Percentiles rank a stretch among this genome's conserved stretches.
phyloP scores from a whole-genome alignment of 305 asterid genomes.

The Fraxinus ornus region DNA sequence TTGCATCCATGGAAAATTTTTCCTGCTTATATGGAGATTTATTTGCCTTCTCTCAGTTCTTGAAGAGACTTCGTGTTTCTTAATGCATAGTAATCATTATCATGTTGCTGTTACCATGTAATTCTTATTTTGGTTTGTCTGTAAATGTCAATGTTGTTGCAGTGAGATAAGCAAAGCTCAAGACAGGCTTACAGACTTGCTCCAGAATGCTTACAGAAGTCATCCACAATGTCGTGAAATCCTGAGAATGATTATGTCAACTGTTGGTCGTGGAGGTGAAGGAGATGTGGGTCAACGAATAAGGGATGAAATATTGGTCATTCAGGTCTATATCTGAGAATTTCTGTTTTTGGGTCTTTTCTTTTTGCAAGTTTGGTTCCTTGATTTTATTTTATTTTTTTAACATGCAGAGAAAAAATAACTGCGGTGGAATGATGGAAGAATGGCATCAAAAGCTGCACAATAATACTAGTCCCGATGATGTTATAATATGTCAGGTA shows the following conservation, averaged over 20 bases:
- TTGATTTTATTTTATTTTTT: slow-evolving; percentile 1
- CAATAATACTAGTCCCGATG: slow-evolving; percentile 99
- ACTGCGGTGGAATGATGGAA: slow-evolving; percentile 99
- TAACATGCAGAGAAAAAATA: slow-evolving; percentile 72
- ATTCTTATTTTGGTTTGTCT: slow-evolving; percentile 15
- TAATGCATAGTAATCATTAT: not conserved
- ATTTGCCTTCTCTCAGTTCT: slow-evolving; percentile 16
- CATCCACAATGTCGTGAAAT: slow-evolving; percentile 75
- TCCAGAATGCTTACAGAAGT: slow-evolving; percentile 61
- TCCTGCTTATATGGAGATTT: slow-evolving; percentile 1
- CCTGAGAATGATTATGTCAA: slow-evolving; percentile 87
- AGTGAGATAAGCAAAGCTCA: slow-evolving; percentile 99
- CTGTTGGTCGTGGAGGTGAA: slow-evolving; percentile 99
- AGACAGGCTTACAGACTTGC: slow-evolving; percentile 90
- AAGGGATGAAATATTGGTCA: slow-evolving; percentile 94
- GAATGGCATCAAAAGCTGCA: slow-evolving; percentile 99
- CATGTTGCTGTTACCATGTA: not conserved
- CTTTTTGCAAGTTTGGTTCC: slow-evolving; percentile 10
- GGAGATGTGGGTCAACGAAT: slow-evolving; percentile 99
- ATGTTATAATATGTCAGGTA: slow-evolving; percentile 98
- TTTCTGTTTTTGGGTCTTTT: not conserved
- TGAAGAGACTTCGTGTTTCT: slow-evolving; percentile 14
- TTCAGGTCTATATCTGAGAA: slow-evolving; percentile 57
- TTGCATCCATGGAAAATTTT: slow-evolving; percentile 6
- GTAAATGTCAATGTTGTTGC: slow-evolving; percentile 26